These are phyloP conservation scores for Solanum virginianum DNA, from an alignment of 257 asterid species.

Conservation along the genomic window DNA sequence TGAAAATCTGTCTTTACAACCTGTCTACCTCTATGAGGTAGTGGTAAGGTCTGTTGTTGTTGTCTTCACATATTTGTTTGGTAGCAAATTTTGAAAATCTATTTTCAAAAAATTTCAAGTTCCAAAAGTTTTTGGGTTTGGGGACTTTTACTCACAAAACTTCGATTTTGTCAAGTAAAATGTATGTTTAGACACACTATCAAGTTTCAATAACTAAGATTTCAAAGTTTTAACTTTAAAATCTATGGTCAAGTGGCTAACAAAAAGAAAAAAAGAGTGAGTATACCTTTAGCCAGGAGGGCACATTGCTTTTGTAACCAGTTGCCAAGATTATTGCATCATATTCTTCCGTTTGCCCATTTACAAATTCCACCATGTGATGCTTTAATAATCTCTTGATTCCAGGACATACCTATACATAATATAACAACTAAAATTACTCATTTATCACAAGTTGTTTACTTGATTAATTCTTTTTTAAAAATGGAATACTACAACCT, in stretches of 20 bases:
- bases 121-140: no score
- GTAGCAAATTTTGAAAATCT: neutral
- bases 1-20: neutral
- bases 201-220: neutral
- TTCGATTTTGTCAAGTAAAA: no score
- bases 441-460: neutral
- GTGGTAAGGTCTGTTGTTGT: no score
- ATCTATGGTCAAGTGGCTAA: neutral
- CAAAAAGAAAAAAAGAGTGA: neutral
- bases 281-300: constrained; percentile 51
- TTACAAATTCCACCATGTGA: constrained; percentile 34
- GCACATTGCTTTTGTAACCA: constrained; percentile 70
- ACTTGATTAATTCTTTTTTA: neutral
- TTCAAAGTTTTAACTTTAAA: neutral
- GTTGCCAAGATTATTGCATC: constrained; percentile 63
- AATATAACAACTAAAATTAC: neutral
- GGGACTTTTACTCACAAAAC: neutral
- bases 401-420: constrained; percentile 37
- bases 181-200: neutral
- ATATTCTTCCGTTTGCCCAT: constrained; percentile 38
- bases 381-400: constrained; percentile 28
- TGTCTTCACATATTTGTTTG: neutral
- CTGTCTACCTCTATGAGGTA: no score
- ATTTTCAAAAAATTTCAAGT: no score
- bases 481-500: neutral